Evolutionary conservation across 345 rosid genomes (phyloP), one percentile per base, ranked within the genome.

Genomic region (Heritiera fomes): DNA sequence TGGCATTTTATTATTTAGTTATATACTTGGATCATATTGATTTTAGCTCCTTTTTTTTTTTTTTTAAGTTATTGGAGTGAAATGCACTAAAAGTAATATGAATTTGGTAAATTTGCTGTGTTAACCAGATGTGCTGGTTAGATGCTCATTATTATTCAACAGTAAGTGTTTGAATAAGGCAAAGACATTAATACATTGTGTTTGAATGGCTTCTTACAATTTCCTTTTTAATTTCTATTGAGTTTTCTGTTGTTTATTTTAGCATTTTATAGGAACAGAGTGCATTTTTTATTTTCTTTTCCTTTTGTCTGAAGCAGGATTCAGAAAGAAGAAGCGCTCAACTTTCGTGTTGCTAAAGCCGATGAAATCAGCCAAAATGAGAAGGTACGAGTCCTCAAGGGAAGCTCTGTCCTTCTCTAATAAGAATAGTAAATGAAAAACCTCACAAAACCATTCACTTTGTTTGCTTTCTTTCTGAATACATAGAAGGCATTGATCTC

Each of bases 241-340:
- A 18, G 18, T 12, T 18, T 67, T 34, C 56, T 72, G 59, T 38
- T 64, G 73, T 32, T 56, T 70, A 32, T 75, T 64, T 73, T 76
- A 32, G 67, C n/a, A 63, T 63, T 80, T 72, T 53, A 63, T 28
- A 66, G 56, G 14, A 53, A 55, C 11, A 49, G 53, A 68, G 15
- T 76, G 38, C 34, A 30, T 66, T 23, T 61, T 60, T 56, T 15
- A 3, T 69, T 20, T 50, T 5, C 43, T 30, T 52, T 71, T 17
- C 20, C 28, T 45, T 47, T 14, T 78, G 23, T 65, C 67, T 64
- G 41, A 71, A 79, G 76, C 90, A 96, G 97, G 84, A 82, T 83
- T 80, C 97, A 91, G 52, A 92, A 92, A 83, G 97, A 96, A 86
- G 97, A 91, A 84, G 97, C 98, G 7, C 89, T 96, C 79, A 83